A percentile compares a stretch with the other conserved stretches of the same genome.
Evolutionary conservation across 2,329 filamentous ascomycete genomes (phyloP).

Genomic region (Epichloe bromicola): DNA sequence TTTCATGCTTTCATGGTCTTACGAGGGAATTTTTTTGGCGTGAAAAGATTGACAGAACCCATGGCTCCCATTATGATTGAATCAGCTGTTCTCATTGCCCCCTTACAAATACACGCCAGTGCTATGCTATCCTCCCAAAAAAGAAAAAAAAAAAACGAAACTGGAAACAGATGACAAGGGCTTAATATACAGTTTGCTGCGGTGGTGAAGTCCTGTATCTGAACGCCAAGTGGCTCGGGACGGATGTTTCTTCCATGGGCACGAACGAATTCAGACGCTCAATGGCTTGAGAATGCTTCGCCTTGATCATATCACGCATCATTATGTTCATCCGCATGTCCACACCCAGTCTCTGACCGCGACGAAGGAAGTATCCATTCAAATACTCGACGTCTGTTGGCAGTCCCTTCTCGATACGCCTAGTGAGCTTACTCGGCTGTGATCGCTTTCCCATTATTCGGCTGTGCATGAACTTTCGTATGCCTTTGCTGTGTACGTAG

Average conservation of each 20-base stretch:
- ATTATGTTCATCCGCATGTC: slow-evolving; percentile 59
- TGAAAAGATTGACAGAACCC: no score
- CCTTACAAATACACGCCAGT: slow-evolving; percentile 2
- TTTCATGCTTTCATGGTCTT: background rate
- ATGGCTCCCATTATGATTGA: no score
- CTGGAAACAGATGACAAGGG: background rate
- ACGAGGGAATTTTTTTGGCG: no score
- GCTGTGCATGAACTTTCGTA: slow-evolving; percentile 44
- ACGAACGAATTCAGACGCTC: slow-evolving; percentile 21
- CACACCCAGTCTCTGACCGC: slow-evolving; percentile 62
- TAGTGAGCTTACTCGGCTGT: slow-evolving; percentile 50
- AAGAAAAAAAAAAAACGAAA: background rate
- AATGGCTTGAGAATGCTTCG: slow-evolving; percentile 36
- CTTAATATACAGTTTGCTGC: background rate
- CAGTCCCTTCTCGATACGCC: slow-evolving; percentile 46
- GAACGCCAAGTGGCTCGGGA: slow-evolving; percentile 12
- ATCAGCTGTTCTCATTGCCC: background rate
- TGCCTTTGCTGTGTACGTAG: slow-evolving; percentile 44
- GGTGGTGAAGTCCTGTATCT: slow-evolving; percentile 10
- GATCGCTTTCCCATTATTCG: slow-evolving; percentile 31
- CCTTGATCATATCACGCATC: slow-evolving; percentile 60
- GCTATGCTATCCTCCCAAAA: slow-evolving; percentile 4
- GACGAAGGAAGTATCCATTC: slow-evolving; percentile 74
- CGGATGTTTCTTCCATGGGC: slow-evolving; percentile 23
- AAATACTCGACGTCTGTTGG: slow-evolving; percentile 70